Evolutionary conservation across 1,284 basidiomycete genomes (phyloP), one percentile per base, ranked within the genome.

Genomic region (Taiwanofungus camphoratus): DNA sequence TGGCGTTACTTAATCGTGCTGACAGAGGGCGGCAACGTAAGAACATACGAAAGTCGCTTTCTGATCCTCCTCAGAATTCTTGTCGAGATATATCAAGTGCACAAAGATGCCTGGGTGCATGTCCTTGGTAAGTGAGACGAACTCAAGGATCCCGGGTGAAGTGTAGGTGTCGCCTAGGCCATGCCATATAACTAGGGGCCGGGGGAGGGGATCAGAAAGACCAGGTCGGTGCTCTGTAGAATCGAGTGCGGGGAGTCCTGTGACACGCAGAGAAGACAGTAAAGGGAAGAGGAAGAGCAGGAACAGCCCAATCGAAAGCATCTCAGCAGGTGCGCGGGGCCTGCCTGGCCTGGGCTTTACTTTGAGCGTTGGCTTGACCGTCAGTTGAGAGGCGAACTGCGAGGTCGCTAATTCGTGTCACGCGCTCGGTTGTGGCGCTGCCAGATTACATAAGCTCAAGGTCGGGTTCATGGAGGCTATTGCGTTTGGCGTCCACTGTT

Each of bases 101-200:
- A 97, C 75, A 59, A 85, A 96, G 37, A 97, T 87, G 3, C 87
- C 90, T 0, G 85, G 86, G 62, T 92, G 80, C 19, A 87, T 71
- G 0, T 74, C 66, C 59, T 84, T 74, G 53, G 96, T 77, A 48
- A 76, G 65, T 2, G 70, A 64, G 41, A 78, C 74, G 56, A 95
- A 87, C 40, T 80, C 68, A 36, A 79, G 61, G 70, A 91, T 86
- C 11, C 82, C 85, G 0, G 76, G 63, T 1, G 79, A 82, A 40
- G 69, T 67, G 53, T 85, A 74, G 1, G 77, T 74, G 59, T 87
- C 82, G 11, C 80, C 93, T 33, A 98, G 71, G 5, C 95, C 95
- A 66, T 99, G 95, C 95, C 94, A 98, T 46, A 98, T 69, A 26
- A 96, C 94, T 30, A 97, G 70, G 1, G 92, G 87, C 24, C 87